Conservation (phyloP, 495 filamentous ascomycete genomes). For the Terfezia claveryi region DNA sequence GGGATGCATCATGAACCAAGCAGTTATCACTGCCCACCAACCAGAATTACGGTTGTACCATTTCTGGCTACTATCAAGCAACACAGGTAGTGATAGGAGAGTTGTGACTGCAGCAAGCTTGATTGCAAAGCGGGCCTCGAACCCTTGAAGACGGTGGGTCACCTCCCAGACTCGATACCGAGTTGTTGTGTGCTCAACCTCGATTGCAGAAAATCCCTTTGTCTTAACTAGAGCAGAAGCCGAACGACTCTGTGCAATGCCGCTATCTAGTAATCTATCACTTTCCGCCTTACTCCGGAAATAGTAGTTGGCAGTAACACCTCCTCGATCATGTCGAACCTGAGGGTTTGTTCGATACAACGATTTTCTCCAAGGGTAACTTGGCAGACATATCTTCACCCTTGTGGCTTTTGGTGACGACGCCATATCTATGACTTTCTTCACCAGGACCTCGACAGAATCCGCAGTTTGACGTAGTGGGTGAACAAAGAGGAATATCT, state of each 20-base stretch:
- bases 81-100: constrained; percentile 31
- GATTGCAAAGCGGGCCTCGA: constrained; percentile 35
- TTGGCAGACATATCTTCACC: constrained; percentile 26
- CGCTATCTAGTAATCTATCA: constrained; percentile 21
- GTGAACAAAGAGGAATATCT: constrained; percentile 33
- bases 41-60: constrained; percentile 34
- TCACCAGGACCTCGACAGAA: constrained; percentile 24
- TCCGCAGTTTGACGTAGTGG: constrained; percentile 32
- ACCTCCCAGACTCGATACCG: constrained; percentile 28
- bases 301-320: constrained; percentile 31
- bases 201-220: constrained; percentile 2
- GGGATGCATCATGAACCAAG: constrained; percentile 37
- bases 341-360: constrained; percentile 32
- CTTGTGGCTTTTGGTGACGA: constrained; percentile 12
- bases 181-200: constrained; percentile 17
- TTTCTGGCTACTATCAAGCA: constrained; percentile 22
- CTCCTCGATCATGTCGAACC: constrained; percentile 36
- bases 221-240: constrained; percentile 12
- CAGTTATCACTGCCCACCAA: constrained; percentile 37
- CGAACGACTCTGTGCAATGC: constrained; percentile 16
- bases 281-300: constrained; percentile 30
- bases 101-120: constrained; percentile 31
- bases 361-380: constrained; percentile 31
- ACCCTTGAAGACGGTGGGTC: constrained; percentile 33
- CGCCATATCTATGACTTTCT: constrained; percentile 28